phyloP scores from a whole-genome alignment of 2,329 filamentous ascomycete species.

The Cladosporium halotolerans region DNA sequence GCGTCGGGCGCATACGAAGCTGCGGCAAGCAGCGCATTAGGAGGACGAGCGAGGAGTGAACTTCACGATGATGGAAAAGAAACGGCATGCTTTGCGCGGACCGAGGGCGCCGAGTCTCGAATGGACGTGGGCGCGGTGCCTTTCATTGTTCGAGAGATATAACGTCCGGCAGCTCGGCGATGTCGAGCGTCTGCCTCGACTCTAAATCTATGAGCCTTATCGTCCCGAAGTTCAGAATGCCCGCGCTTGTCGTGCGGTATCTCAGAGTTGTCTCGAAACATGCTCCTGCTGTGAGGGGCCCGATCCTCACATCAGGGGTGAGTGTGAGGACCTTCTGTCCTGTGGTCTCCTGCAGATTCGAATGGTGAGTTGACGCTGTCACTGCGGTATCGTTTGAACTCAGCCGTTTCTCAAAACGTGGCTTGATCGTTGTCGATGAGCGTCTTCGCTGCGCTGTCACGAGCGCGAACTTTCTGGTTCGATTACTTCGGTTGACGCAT shows the following conservation, averaged over 20 bases:
- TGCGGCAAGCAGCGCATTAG: neutral
- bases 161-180: conserved; percentile 66
- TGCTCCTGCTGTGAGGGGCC: conserved; percentile 63
- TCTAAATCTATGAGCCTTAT: conserved; percentile 67
- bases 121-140: too few species aligned
- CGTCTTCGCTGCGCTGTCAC: conserved; percentile 39
- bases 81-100: too few species aligned
- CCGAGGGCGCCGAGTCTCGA: too few species aligned
- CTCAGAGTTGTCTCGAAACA: conserved; percentile 68
- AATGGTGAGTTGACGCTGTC: conserved; percentile 15
- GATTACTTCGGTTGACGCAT: conserved; percentile 64
- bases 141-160: conserved; percentile 34
- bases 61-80: neutral
- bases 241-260: conserved; percentile 62
- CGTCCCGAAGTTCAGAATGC: conserved; percentile 64
- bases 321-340: conserved; percentile 67
- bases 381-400: conserved; percentile 12
- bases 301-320: conserved; percentile 67
- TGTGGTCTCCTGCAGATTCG: conserved; percentile 33
- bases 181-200: conserved; percentile 70
- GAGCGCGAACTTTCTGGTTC: conserved; percentile 62
- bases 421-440: neutral
- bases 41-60: neutral
- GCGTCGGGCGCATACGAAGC: neutral
- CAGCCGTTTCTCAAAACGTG: conserved; percentile 1